phyloP scores from a whole-genome alignment of 2,329 filamentous ascomycete genomes.

The Penicillium psychrosexuale region DNA sequence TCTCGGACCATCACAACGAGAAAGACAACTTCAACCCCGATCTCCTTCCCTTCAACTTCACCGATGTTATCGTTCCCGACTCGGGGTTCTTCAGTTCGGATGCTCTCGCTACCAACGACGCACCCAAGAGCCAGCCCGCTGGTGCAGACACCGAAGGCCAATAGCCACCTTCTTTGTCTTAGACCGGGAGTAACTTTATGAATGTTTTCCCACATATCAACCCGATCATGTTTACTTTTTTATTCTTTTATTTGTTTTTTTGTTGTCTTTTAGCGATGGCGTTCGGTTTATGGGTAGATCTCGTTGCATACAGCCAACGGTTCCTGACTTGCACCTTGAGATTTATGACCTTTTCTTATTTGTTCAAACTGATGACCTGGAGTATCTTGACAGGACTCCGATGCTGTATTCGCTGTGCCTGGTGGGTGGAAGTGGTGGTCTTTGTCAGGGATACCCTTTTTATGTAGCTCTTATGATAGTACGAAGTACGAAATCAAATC shows the following conservation, averaged over 20 bases:
- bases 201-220: neutral
- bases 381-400: conserved; percentile 6
- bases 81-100: conserved; percentile 39
- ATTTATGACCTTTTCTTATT: conserved; percentile 1
- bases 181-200: neutral
- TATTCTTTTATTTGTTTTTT: conserved; percentile 4
- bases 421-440: neutral
- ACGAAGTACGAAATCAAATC: neutral
- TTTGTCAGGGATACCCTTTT: neutral
- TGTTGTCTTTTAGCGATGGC: conserved; percentile 23
- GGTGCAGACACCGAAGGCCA: conserved; percentile 11
- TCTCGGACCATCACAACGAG: conserved; percentile 31
- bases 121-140: conserved; percentile 23
- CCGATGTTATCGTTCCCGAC: conserved; percentile 31
- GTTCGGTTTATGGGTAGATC: conserved; percentile 18
- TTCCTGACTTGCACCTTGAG: conserved; percentile 5
- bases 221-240: neutral
- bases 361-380: conserved; percentile 15
- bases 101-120: conserved; percentile 28
- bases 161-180: conserved; percentile 12
- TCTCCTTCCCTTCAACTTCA: conserved; percentile 34
- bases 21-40: conserved; percentile 28
- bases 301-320: neutral
- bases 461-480: conserved; percentile 3
- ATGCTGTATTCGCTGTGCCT: neutral